Base-by-base conservation (phyloP, 177 flowering plant species). In the Telopea speciosissima region DNA sequence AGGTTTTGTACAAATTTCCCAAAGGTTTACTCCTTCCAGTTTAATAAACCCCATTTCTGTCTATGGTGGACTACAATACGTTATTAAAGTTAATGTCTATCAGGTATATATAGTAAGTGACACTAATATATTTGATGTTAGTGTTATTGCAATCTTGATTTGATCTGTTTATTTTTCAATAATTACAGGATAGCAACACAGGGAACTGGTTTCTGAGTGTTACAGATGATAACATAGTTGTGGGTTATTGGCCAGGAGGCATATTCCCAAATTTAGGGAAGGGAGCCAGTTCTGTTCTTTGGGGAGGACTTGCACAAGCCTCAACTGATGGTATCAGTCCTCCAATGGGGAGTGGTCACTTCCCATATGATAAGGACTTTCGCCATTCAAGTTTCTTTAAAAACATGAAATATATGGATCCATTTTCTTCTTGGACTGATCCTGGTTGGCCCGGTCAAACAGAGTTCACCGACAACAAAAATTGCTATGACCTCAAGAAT, bases 191-290 rank as follows among this genome's bases (percentile, higher is more conserved):
- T 28, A 28, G 3, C 31, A 28, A 1, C 4, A 28, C 31, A 2
- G 31, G 31, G 31, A 28, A 28, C 31, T 28, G 31, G 31, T 28
- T 28, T 4, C 4, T 28, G 31, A 28, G 31, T 28, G 31, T 28
- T 2, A 28, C 31, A 28, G 31, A 28, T 28, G 31, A 28, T 2
- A 28, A 28, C 31, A 28, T 2, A 28, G 31, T 28, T 24, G 22
- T 68, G 13, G 70, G 70, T 56, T 68, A 68, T 36, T 68, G 71
- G 71, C 71, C 71, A 12, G 33, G 28, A 2, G 21, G 63, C 21
- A 21, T 68, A 33, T 68, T 68, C 63, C 58, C 9, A 28, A 16
- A 14, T 68, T 33, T 68, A 58, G 25, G 40, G 26, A 23, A 58
- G 3, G 44, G 62, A 12, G 71, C 71, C 1, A 44, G 54, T 16